Evolutionary conservation across 139 green algal genomes (phyloP), one percentile per base, ranked within the genome.

Genomic region (Ostreobium quekettii): DNA sequence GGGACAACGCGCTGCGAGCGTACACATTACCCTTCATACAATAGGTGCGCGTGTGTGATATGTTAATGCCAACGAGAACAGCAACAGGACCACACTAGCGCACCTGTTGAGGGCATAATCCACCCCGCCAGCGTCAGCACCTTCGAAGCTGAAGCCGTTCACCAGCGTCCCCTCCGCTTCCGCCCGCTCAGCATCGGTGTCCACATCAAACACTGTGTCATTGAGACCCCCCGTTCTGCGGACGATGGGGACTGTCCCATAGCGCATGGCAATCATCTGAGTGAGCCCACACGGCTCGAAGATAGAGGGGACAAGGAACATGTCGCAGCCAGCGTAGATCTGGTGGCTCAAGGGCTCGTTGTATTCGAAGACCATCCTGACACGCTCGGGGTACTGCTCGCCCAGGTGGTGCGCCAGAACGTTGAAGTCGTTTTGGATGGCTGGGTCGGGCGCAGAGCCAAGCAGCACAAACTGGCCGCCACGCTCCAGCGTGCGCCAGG

Each of bases 391-490:
- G 80, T 93, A 95, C 58, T 87, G 77, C 24, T 60, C 33, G 29
- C 69, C 72, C 64, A 95, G 71, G 62, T 89, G 74, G 37, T 82
- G 77, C 4, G 81, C 71, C 35, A 95, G 76, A 36, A 70, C 76
- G 66, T 96, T 82, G 78, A 95, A 97, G 66, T 97, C 89, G 4
- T 65, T 83, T 83, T 96, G 80, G 24, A 69, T 53, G 7, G 67
- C 71, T 19, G 82, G 80, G 73, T 96, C 91, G 1, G 89, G 90
- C 1, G 91, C 92, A 30, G 83, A 93, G 28, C 94, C 94, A 39
- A 99, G 92, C 69, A 99, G 85, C 71, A 99, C 90, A 76, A 98
- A 98, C 86, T 99, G 94, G 2, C 77, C 89, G 24, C 86, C 86
- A 0, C 90, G 83, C 75, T 96, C 91, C 60, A 95, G 62, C 26